A percentile compares a stretch with the other conserved stretches of the same genome.
phyloP scores from a whole-genome alignment of 768 basidiomycete species.

The Ephemerocybe angulata region DNA sequence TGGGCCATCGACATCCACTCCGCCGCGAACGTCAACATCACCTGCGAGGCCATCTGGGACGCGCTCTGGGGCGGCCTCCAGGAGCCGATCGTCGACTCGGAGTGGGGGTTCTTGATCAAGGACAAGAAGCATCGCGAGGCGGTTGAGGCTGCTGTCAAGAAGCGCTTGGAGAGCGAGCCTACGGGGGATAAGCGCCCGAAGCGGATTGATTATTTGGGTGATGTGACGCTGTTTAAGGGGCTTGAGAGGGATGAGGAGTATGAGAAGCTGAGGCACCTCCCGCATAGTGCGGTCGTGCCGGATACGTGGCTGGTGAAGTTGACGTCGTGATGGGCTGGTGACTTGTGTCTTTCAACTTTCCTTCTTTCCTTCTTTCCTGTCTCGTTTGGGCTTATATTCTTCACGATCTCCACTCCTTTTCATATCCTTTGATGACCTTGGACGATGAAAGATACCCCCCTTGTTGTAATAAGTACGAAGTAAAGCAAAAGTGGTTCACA shows the following conservation, averaged over 20 bases:
- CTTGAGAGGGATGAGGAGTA: slow-evolving; percentile 58
- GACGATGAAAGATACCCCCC: too few species aligned
- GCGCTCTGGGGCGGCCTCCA: slow-evolving; percentile 49
- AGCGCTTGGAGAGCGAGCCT: slow-evolving; percentile 35
- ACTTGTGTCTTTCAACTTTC: too few species aligned
- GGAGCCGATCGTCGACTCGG: slow-evolving; percentile 55
- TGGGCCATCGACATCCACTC: slow-evolving; percentile 57
- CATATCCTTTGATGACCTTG: too few species aligned
- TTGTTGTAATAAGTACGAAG: too few species aligned
- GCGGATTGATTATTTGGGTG: slow-evolving; percentile 65
- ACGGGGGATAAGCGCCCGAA: slow-evolving; percentile 35
- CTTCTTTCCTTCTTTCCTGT: too few species aligned
- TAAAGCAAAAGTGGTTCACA: too few species aligned
- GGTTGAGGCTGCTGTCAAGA: slow-evolving; percentile 51
- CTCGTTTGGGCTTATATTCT: too few species aligned
- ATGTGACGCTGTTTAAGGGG: slow-evolving; percentile 55
- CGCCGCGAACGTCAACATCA: slow-evolving; percentile 31
- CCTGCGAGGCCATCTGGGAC: slow-evolving; percentile 55
- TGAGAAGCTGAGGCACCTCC: slow-evolving; percentile 46
- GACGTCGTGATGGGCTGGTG: slow-evolving; percentile 8
- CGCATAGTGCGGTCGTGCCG: slow-evolving; percentile 34
- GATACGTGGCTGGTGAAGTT: slow-evolving; percentile 62
- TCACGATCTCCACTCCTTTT: too few species aligned
- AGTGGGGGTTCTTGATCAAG: slow-evolving; percentile 55
- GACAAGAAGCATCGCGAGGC: slow-evolving; percentile 41